Conservation (phyloP, 148 eudicot species). For the Rhododendron vialii region DNA sequence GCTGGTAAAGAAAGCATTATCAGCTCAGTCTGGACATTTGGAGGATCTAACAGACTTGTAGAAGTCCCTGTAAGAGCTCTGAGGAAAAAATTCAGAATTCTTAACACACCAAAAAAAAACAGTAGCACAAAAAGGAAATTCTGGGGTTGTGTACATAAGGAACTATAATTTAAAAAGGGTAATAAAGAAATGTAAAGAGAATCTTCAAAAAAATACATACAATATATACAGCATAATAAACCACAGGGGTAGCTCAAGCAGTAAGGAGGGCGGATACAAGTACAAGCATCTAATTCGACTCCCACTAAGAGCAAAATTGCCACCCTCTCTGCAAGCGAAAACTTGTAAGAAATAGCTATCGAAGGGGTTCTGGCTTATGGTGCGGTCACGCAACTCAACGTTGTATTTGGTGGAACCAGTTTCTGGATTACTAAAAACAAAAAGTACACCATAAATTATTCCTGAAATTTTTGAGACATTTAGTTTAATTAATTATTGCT, state of each 20-base stretch:
- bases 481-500: neutral
- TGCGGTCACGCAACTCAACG: neutral
- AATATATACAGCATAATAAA: neutral
- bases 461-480: neutral
- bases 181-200: neutral
- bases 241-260: neutral
- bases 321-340: neutral
- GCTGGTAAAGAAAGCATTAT: slow-evolving; percentile 78
- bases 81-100: slow-evolving; percentile 17
- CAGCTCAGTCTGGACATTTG: slow-evolving; percentile 46
- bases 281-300: neutral
- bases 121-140: neutral
- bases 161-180: neutral
- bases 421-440: neutral
- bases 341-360: neutral
- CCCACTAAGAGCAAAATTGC: neutral
- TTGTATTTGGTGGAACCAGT: neutral
- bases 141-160: neutral
- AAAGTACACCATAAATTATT: neutral
- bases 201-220: neutral
- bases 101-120: neutral
- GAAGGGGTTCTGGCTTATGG: neutral
- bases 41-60: slow-evolving; percentile 15
- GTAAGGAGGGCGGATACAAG: neutral
- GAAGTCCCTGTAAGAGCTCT: slow-evolving; percentile 29